Percentiles rank a stretch among this genome's conserved stretches.
Evolutionary conservation across 495 filamentous ascomycete genomes (phyloP).

Genomic region (Margaritispora aquatica): DNA sequence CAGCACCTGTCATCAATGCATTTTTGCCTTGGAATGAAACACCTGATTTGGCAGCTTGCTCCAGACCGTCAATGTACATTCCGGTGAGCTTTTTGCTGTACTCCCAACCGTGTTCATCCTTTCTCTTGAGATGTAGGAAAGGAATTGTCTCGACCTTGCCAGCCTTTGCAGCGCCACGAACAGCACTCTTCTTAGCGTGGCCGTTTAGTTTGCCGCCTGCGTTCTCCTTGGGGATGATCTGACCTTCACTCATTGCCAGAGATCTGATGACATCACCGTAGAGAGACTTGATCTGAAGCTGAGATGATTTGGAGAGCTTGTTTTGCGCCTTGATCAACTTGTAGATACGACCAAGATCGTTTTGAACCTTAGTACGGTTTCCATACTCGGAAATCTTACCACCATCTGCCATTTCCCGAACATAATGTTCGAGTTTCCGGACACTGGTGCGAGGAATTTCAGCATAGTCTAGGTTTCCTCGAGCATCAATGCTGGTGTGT

Average conservation of each 20-base stretch:
- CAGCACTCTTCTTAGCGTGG: slow-evolving; percentile 54
- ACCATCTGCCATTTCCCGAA: slow-evolving; percentile 96
- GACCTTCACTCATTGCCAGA: slow-evolving; percentile 92
- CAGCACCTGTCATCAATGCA: slow-evolving; percentile 96
- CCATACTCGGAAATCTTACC: slow-evolving; percentile 98
- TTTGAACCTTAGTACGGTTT: slow-evolving; percentile 95
- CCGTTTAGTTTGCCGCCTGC: slow-evolving; percentile 59
- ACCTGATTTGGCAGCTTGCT: slow-evolving; percentile 78
- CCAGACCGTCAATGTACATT: slow-evolving; percentile 83
- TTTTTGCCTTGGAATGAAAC: slow-evolving; percentile 93
- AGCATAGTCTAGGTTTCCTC: slow-evolving; percentile 82
- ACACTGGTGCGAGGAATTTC: slow-evolving; percentile 85
- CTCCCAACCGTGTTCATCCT: slow-evolving; percentile 92
- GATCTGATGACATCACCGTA: slow-evolving; percentile 93
- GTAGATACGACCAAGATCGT: slow-evolving; percentile 88
- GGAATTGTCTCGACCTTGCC: slow-evolving; percentile 96
- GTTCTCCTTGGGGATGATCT: slow-evolving; percentile 85
- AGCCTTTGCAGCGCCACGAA: slow-evolving; percentile 52
- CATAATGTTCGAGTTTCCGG: slow-evolving; percentile 97
- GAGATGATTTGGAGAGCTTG: slow-evolving; percentile 88
- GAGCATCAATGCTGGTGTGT: slow-evolving; percentile 80
- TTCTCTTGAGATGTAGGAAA: slow-evolving; percentile 95
- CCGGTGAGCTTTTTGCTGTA: slow-evolving; percentile 98
- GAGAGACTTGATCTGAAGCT: slow-evolving; percentile 88
- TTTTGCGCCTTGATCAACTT: slow-evolving; percentile 97